phyloP scores from a whole-genome alignment of 192 early-diverging fungal genomes.

The Linnemannia zychae region DNA sequence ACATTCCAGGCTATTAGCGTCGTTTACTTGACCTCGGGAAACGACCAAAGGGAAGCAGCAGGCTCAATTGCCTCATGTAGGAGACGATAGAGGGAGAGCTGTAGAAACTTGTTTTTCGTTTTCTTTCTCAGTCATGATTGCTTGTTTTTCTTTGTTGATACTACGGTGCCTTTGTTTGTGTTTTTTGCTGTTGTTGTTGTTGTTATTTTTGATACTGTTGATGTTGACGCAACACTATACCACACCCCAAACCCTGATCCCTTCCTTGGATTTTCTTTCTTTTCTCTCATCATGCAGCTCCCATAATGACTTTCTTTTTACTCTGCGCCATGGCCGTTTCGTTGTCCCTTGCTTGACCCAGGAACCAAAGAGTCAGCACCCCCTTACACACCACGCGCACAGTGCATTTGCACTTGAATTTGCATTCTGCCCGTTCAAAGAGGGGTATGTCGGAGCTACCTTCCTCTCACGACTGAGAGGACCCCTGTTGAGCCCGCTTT shows the following conservation, averaged over 20 bases:
- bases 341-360: neutral
- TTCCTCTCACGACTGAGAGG: neutral
- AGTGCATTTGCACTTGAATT: neutral
- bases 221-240: neutral
- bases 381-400: neutral
- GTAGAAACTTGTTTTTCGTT: no score
- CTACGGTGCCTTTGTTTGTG: no score
- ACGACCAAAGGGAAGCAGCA: neutral
- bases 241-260: neutral
- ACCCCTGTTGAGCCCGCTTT: neutral
- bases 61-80: neutral
- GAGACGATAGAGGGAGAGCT: no score
- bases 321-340: slow-evolving; percentile 4
- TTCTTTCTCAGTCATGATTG: no score
- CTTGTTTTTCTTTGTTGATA: no score
- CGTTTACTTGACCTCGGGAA: neutral
- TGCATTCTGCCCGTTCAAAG: neutral
- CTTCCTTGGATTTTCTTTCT: neutral
- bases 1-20: neutral
- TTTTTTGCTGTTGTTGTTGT: no score
- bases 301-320: neutral
- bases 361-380: neutral
- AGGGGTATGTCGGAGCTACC: no score
- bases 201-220: no score
- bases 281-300: neutral